Base-by-base conservation (phyloP, 2,329 filamentous ascomycete genomes). In the Penicillium palitans region DNA sequence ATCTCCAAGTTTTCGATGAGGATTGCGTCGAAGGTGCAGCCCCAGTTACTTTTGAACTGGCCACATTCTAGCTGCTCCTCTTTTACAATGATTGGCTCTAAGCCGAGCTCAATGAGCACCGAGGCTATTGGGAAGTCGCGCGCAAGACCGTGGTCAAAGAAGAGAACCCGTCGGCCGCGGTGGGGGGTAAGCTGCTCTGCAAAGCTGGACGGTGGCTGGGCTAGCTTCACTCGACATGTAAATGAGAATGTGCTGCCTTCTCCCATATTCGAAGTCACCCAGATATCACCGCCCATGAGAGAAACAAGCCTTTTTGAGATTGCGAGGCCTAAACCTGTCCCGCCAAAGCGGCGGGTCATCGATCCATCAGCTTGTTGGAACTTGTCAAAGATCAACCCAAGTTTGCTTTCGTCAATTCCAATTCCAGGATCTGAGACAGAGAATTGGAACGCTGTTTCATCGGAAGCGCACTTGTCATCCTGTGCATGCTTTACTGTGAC, bases 361-460 rank as follows among this genome's bases (percentile, higher is more conserved):
- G 92, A 96, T 29, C 93, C 93, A 72, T 97, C 93, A 25, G 93
- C 93, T 78, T 97, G 93, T 76, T 96, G 93, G 84, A 97, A 97
- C 1, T 93, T 97, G 76, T 97, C 93, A 76, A 97, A 97, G 70
- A 97, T 97, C 61, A 97, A 82, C 68, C 96, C 91, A 49, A 96
- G 84, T 79, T 97, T 97, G 78, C 96, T 91, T 62, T 88, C 84
- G 66, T 92, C 90, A 68, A 97, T 97, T 66, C 93, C 93, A 69
- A 97, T 97, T 64, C 93, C 93, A 44, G 93, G 97, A 73, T 97
- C 93, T 24, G 90, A 89, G 21, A 97, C 93, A 55, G 93, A 87
- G 76, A 97, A 96, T 77, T 96, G 91, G 73, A 96, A 93, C 35
- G 91, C 89, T 66, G 95, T 96, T 74, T 96, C 90, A 66, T 89